Base-by-base conservation (phyloP, 2,329 filamentous ascomycete genomes). In the Blastomyces silverae region DNA sequence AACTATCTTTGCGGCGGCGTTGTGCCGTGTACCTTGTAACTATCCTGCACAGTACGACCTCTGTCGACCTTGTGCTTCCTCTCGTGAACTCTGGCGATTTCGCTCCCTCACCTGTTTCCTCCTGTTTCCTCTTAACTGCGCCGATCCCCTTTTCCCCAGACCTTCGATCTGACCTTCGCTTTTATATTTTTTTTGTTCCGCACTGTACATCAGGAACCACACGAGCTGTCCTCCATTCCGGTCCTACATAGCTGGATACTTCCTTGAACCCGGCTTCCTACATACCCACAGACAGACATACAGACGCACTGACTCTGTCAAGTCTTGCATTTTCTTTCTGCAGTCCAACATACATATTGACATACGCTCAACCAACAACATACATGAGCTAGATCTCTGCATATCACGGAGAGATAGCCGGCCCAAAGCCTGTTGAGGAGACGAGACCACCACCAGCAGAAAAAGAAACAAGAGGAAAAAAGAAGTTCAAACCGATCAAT, bases 101-200 rank as follows among this genome's bases (percentile, higher is more conserved):
- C 10, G 5, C 25, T 53, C 25, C 25, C 5, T 53, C 50, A 5
- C 25, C 7, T n/a, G 31, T 15, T 25, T 28, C 37, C 22, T 63
- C 25, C 7, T n/a, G 31, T 15, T 25, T 28, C 37, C 22, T 63
- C 61, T 63, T 63, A 63, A 63, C 61, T 42, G 31, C 61, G 61
- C 61, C 61, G 61, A 63, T 63, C 61, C 25, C 61, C 61, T 60
- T 37, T 57, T 62, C 60, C 60, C 60, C 60, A 62, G 60, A 53
- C 60, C 50, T 39, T 57, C 34, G 25, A 57, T 46, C 52, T 63
- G 61, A 39, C 39, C 61, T 63, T 63, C 61, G 61, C n/a, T 57
- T 63, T 60, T 31, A 48, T 60, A 28, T 60, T 60, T 37, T 34
- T 37, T 63, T 63, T 53, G 34, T 44, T 63, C 52, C 25, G 50